These are phyloP conservation scores for Colletotrichum salicis DNA, from an alignment of 2,329 filamentous ascomycete species.

Conservation along the genomic window DNA sequence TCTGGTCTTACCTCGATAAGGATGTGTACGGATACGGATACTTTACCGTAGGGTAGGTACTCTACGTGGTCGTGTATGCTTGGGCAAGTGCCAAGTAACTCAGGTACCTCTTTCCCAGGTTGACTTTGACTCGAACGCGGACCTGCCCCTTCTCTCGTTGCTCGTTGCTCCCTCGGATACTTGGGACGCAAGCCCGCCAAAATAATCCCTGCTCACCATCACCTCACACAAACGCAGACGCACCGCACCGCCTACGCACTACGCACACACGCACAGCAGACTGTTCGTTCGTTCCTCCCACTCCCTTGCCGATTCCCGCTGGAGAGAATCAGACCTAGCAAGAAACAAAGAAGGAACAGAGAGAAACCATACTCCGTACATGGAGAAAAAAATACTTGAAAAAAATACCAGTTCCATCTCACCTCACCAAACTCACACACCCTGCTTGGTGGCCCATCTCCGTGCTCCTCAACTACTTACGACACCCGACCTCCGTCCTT, in stretches of 20 bases:
- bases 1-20: background rate
- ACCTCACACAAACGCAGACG: slow-evolving; percentile 26
- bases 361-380: background rate
- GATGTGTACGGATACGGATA: background rate
- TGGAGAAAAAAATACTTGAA: slow-evolving; percentile 1
- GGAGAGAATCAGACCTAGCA: slow-evolving; percentile 12
- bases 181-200: slow-evolving; percentile 14
- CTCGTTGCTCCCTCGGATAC: slow-evolving; percentile 20
- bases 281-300: slow-evolving; percentile 12
- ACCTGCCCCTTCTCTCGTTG: background rate
- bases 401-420: background rate
- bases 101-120: background rate
- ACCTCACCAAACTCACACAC: slow-evolving; percentile 11
- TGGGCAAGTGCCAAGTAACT: background rate
- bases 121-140: slow-evolving; percentile 1
- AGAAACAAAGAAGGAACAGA: background rate
- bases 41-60: background rate
- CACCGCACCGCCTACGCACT: slow-evolving; percentile 1
- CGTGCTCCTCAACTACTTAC: slow-evolving; percentile 35
- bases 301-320: slow-evolving; percentile 34
- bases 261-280: slow-evolving; percentile 12
- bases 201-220: slow-evolving; percentile 34
- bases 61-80: background rate
- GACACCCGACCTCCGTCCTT: slow-evolving; percentile 26
- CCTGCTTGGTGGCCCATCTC: background rate